Evolutionary conservation across 2,329 filamentous ascomycete species (phyloP).

Genomic region (Sporothrix schenckii): DNA sequence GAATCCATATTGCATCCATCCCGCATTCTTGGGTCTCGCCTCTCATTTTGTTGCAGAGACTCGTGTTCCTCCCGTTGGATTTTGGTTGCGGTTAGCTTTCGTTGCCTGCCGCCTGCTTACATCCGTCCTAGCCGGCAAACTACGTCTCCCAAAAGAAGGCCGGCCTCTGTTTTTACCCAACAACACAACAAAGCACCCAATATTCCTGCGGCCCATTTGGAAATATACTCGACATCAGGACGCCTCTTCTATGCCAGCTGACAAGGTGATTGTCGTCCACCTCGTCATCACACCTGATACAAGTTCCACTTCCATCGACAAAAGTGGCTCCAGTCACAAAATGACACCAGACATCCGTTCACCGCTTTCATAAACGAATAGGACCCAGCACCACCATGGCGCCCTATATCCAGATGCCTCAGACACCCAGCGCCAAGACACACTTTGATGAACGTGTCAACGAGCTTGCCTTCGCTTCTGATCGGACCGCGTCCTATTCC

Average conservation of each 20-base stretch:
- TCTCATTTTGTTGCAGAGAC: background rate
- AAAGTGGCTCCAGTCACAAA: slow-evolving; percentile 10
- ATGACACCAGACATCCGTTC: slow-evolving; percentile 14
- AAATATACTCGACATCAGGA: background rate
- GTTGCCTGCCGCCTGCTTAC: background rate
- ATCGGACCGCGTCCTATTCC: background rate
- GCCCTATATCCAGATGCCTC: slow-evolving; percentile 38
- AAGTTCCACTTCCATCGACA: background rate
- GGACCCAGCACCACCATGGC: slow-evolving; percentile 36
- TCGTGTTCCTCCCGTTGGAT: background rate
- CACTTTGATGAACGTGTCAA: slow-evolving; percentile 37
- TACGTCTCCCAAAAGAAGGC: background rate
- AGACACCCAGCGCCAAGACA: slow-evolving; percentile 37
- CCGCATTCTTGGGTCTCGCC: background rate
- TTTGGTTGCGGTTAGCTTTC: background rate
- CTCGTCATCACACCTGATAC: background rate
- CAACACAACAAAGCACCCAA: background rate
- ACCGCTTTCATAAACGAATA: slow-evolving; percentile 1
- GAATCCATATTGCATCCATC: background rate
- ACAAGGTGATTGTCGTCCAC: background rate
- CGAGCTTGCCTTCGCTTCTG: slow-evolving; percentile 29
- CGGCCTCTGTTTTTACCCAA: background rate
- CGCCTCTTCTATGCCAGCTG: background rate
- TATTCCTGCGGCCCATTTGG: background rate
- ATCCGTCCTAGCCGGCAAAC: background rate